These are phyloP conservation scores for Waltiozyma sp. DNA, from an alignment of 1,139 yeast species.

Conservation along the genomic window DNA sequence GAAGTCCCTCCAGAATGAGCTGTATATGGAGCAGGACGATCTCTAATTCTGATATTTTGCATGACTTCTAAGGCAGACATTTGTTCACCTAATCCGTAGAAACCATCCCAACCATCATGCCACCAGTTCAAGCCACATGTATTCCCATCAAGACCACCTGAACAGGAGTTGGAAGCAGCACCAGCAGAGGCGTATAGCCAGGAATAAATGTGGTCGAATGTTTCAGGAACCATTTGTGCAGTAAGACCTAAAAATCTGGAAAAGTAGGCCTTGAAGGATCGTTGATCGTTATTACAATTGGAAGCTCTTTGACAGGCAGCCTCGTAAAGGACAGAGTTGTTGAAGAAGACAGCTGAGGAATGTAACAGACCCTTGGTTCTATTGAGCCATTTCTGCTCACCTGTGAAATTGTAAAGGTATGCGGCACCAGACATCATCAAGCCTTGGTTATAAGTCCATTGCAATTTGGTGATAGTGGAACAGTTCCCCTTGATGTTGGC, in stretches of 20 bases:
- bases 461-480: conserved; percentile 32
- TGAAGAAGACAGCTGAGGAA: conserved; percentile 29
- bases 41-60: conserved; percentile 30
- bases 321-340: conserved; percentile 42
- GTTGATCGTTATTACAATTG: conserved; percentile 75
- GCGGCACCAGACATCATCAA: conserved; percentile 49
- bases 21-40: conserved; percentile 12
- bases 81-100: conserved; percentile 55
- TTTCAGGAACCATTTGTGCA: conserved; percentile 57
- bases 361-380: conserved; percentile 34
- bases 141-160: conserved; percentile 79
- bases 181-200: conserved; percentile 50
- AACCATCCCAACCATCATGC: conserved; percentile 45
- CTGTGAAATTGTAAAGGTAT: conserved; percentile 45
- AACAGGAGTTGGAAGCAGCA: conserved; percentile 73
- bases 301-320: conserved; percentile 52
- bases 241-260: conserved; percentile 67
- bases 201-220: conserved; percentile 45
- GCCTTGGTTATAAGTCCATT: conserved; percentile 60
- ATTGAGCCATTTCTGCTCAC: conserved; percentile 38
- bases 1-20: conserved; percentile 31
- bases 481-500: conserved; percentile 42
- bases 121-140: conserved; percentile 84
- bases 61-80: conserved; percentile 49
- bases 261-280: conserved; percentile 78